Base-by-base conservation (phyloP, 768 basidiomycete genomes). In the Agrocybe praecox region DNA sequence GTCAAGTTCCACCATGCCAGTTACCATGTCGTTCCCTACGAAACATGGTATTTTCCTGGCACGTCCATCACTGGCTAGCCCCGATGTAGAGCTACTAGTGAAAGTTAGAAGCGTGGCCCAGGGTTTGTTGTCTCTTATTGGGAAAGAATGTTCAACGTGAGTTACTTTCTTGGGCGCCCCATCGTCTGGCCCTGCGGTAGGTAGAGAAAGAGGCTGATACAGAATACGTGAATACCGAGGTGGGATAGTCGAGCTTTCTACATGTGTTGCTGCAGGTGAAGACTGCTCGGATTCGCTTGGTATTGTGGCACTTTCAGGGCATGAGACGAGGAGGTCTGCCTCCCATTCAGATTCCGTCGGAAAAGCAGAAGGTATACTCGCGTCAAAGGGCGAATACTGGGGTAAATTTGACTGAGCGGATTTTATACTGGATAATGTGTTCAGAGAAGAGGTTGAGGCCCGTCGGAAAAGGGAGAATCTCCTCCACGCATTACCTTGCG, bases 1-100 rank as follows among this genome's bases (percentile, higher is more conserved):
- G 50, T 83, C 75, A 21, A 85, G 63, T 58, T 80, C 76, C 2
- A 85, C 79, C 10, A 67, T 64, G 18, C 85, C 85, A 1, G 72
- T 57, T 46, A 87, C 68, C 8, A 59, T 55, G 60, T 86, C 81
- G 5, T 74, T 76, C 58, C 80, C 72, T 46, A 74, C 63, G 61
- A 80, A 81, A 19, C 47, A 45, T 14, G 57, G 61, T 4, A 55
- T 42, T 8, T 49, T 59, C 21, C 32, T 36, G 10, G 21, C 49
- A 24, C 49, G 32, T 48, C n/a, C 1, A 40, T 36, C 50, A 42
- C n/a, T 18, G 51, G 44, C 26, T 19, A 29, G 21, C 11, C 58
- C 53, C 29, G 33, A 49, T 17, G 55, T 22, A 12, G 48, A 36
- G 22, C 54, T 52, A 1, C 26, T 23, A 34, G 53, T 53, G 6